phyloP scores from a whole-genome alignment of 73 alveolate genomes.

The Blepharisma japonicum region DNA sequence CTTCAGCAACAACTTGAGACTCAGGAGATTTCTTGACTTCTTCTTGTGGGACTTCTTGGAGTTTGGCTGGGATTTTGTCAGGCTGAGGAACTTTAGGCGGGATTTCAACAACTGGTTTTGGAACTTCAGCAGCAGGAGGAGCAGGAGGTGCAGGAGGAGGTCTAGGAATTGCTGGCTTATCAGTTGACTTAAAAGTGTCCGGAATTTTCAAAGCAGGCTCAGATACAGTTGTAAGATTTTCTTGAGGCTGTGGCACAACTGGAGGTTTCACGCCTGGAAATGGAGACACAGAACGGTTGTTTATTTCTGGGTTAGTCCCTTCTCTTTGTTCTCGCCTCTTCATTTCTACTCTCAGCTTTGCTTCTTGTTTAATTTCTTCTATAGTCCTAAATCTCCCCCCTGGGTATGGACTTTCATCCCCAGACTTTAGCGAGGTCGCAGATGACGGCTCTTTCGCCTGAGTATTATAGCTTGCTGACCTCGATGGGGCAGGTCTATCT shows the following conservation, averaged over 20 bases:
- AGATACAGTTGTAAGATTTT: neutral
- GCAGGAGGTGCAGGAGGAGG: too few species aligned
- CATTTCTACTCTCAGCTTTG: constrained; percentile 43
- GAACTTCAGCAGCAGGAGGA: too few species aligned
- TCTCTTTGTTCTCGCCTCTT: constrained; percentile 25
- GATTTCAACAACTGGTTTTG: too few species aligned
- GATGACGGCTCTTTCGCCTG: neutral
- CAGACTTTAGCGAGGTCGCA: constrained; percentile 21
- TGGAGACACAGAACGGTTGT: neutral
- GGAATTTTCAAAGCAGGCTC: neutral
- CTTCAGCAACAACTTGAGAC: constrained; percentile 10
- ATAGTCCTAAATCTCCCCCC: constrained; percentile 34
- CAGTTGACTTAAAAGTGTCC: too few species aligned
- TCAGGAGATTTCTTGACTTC: constrained; percentile 2
- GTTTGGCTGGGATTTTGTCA: neutral
- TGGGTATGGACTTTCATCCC: neutral
- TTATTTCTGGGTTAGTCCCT: neutral
- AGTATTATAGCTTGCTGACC: neutral
- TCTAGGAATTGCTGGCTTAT: too few species aligned
- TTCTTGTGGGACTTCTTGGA: neutral
- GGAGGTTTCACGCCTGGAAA: neutral
- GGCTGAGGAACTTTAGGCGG: neutral
- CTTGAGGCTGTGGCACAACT: neutral
- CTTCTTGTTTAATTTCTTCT: constrained; percentile 53
- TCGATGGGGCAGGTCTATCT: neutral